Base-by-base conservation (phyloP, 2,329 filamentous ascomycete species). In the Aureobasidium musti region DNA sequence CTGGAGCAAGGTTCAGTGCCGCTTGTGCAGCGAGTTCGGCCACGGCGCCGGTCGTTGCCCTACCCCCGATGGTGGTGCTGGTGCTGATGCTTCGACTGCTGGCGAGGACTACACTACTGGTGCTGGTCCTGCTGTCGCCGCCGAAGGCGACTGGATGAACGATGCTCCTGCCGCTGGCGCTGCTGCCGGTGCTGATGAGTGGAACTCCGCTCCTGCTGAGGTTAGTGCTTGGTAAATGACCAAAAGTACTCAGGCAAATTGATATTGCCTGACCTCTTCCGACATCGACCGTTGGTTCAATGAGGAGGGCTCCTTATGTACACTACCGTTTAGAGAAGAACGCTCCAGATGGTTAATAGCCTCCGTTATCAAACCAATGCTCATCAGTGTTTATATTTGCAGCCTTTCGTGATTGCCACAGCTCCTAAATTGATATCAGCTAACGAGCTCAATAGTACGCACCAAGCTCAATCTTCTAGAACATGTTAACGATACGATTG, bases 1-100 rank as follows among this genome's bases (percentile, higher is more conserved):
- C 67, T 74, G 80, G 81, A 70, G 72, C 63, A 79, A 79, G 72
- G 77, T 79, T 74, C 82, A 74, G 80, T 81, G 82, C 72, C 76
- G 74, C 66, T 81, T 81, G 74, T 84, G 82, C 69, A 76, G 76
- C 14, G 75, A 81, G 67, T 61, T 43, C 8, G 69, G 69, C 26
- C 69, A 70, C 43, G 67, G 66, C 23, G 50, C 67, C 26, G 70
- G 69, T 33, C 70, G 73, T 26, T 75, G 74, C 67, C 67, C 68
- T 2, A 70, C 72, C 67, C 72, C 73, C 1, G 5, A 11, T 17
- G 35, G 35, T 17, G 35, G 35, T 17, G 35, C 35, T 17, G 35
- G 35, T 39, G 35, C 8, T 11, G 33, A 39, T 39, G 35, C 14
- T 2, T 39, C 35, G 35, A 39, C 74, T 63, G 66, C 73, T 30